Percentiles rank a stretch among this genome's conserved stretches.
phyloP scores from a whole-genome alignment of 352 stramenopile species.

The Phytophthora chlamydospora region DNA sequence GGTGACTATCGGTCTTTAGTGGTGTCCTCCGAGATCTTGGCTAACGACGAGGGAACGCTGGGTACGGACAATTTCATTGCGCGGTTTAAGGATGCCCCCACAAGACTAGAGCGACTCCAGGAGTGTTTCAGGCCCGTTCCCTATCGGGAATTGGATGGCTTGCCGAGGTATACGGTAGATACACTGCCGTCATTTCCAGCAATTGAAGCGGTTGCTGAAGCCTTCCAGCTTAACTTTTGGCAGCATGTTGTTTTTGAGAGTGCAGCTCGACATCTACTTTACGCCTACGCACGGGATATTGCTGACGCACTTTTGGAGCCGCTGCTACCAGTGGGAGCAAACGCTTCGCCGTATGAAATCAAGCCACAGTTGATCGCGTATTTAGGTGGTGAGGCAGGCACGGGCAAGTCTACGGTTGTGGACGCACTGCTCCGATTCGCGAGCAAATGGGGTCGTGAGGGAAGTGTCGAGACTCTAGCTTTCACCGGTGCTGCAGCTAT shows the following conservation, averaged over 20 bases:
- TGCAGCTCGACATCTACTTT: conserved; percentile 21
- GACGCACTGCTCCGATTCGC: background rate
- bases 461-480: background rate
- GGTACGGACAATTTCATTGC: background rate
- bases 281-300: conserved; percentile 15
- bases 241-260: conserved; percentile 28
- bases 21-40: background rate
- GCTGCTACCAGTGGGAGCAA: background rate
- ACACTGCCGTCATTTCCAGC: background rate
- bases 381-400: too few relatives aligned
- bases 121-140: background rate
- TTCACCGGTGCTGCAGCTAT: conserved; percentile 25
- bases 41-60: background rate
- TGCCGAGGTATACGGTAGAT: background rate
- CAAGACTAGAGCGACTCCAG: background rate
- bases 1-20: background rate
- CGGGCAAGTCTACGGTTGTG: background rate
- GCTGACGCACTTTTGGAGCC: background rate
- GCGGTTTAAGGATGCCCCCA: background rate
- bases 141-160: background rate
- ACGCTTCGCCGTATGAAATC: background rate
- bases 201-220: conserved; percentile 2
- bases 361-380: conserved; percentile 8
- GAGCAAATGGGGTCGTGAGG: background rate
- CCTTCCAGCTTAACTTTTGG: conserved; percentile 31